A percentile compares a stretch with the other conserved stretches of the same genome.
phyloP scores from a whole-genome alignment of 2,329 filamentous ascomycete species.

The Ophiosphaerella narmari region DNA sequence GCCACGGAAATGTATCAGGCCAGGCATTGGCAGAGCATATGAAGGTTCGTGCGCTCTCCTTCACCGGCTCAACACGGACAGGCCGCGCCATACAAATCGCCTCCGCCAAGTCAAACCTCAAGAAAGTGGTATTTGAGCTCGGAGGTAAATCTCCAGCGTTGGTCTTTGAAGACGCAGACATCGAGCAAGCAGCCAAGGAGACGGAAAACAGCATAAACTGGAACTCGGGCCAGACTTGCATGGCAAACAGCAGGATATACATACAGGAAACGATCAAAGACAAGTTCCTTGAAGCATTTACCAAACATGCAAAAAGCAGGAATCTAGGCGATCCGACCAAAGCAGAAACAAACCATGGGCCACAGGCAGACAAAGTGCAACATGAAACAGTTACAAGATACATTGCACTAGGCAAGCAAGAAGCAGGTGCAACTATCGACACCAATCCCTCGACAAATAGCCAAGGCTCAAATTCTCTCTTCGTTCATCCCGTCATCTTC shows the following conservation, averaged over 20 bases:
- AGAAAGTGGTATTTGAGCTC: slow-evolving; percentile 83
- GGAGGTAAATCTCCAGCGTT: slow-evolving; percentile 85
- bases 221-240: slow-evolving; percentile 63
- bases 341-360: slow-evolving; percentile 25
- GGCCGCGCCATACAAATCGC: slow-evolving; percentile 77
- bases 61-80: slow-evolving; percentile 82
- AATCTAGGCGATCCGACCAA: slow-evolving; percentile 25
- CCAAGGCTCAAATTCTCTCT: slow-evolving; percentile 43
- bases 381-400: slow-evolving; percentile 28
- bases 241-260: slow-evolving; percentile 62
- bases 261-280: slow-evolving; percentile 58
- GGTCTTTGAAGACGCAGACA: slow-evolving; percentile 76
- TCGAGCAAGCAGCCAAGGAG: slow-evolving; percentile 71
- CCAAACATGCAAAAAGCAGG: slow-evolving; percentile 14
- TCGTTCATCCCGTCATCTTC: slow-evolving; percentile 55
- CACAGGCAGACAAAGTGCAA: slow-evolving; percentile 30
- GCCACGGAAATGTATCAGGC: slow-evolving; percentile 75
- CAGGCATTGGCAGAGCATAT: slow-evolving; percentile 77
- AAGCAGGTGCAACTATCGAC: slow-evolving; percentile 43
- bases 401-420: slow-evolving; percentile 47
- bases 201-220: slow-evolving; percentile 55
- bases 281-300: slow-evolving; percentile 30
- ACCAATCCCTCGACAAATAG: slow-evolving; percentile 37
- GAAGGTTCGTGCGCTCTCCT: slow-evolving; percentile 78
- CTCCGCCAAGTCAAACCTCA: slow-evolving; percentile 77